These are phyloP conservation scores for Pseudopyricularia cyperi DNA, from an alignment of 2,329 filamentous ascomycete genomes.

Conservation along the genomic window DNA sequence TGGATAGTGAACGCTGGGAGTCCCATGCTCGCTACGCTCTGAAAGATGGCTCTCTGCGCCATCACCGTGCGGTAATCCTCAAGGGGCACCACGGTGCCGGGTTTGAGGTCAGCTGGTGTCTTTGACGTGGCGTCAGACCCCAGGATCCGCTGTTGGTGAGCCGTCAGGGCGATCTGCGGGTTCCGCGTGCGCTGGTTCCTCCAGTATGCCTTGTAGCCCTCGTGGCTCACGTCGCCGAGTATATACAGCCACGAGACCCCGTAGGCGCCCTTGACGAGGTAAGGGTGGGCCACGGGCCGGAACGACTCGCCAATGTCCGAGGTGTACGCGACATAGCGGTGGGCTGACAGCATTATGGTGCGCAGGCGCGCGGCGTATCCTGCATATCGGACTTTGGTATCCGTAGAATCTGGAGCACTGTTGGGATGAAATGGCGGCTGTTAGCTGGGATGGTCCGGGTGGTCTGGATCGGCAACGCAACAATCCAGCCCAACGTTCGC, in stretches of 20 bases:
- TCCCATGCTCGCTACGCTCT: constrained; percentile 84
- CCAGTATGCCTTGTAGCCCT: constrained; percentile 90
- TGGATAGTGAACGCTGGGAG: constrained; percentile 90
- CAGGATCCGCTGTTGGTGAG: constrained; percentile 32
- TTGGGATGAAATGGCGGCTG: neutral
- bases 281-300: constrained; percentile 79
- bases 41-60: constrained; percentile 82
- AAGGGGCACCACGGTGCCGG: constrained; percentile 48
- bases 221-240: constrained; percentile 76
- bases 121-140: constrained; percentile 20
- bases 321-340: constrained; percentile 95
- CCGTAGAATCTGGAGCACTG: constrained; percentile 66
- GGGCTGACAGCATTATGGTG: constrained; percentile 78
- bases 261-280: constrained; percentile 70
- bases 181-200: constrained; percentile 67
- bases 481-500: neutral
- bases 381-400: constrained; percentile 78
- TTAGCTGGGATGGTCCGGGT: neutral
- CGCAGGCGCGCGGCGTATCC: constrained; percentile 78
- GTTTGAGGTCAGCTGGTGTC: constrained; percentile 11
- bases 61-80: constrained; percentile 89
- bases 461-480: too few relatives aligned
- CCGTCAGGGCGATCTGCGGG: constrained; percentile 46
- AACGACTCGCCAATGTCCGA: constrained; percentile 95
- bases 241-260: constrained; percentile 89